Percentiles rank a stretch among this genome's conserved stretches.
Conservation (phyloP, 768 basidiomycete species). For the Termitomyces sp. region DNA sequence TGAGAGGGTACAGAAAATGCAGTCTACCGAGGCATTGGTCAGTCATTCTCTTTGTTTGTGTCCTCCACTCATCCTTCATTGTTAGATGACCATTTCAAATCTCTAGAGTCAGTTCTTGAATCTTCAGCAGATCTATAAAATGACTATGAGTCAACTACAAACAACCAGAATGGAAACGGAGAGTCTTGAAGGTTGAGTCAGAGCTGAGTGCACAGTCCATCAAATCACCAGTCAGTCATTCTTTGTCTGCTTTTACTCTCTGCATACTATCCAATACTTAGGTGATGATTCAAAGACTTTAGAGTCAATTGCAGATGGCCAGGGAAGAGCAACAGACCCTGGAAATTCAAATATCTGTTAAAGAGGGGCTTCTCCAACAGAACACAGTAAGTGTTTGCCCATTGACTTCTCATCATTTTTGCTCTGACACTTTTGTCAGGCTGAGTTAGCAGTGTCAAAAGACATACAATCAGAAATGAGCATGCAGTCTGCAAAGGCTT, state of each 20-base stretch:
- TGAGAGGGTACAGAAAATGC: background rate
- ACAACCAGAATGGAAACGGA: too few relatives aligned
- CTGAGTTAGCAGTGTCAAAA: background rate
- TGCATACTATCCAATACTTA: too few relatives aligned
- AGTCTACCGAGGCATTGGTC: background rate
- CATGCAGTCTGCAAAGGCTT: background rate
- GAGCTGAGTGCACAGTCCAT: too few relatives aligned
- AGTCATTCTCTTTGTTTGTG: background rate
- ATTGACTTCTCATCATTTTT: background rate
- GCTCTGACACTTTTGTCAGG: background rate
- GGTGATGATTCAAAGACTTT: background rate
- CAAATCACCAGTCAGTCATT: too few relatives aligned
- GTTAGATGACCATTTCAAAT: background rate
- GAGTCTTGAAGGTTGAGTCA: too few relatives aligned
- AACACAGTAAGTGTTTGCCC: background rate
- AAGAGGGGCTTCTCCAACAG: background rate
- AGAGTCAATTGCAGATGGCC: background rate
- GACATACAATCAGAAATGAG: background rate
- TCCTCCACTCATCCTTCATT: background rate
- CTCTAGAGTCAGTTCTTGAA: background rate
- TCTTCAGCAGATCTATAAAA: too few relatives aligned
- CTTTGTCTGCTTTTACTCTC: too few relatives aligned
- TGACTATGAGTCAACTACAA: too few relatives aligned
- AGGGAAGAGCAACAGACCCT: background rate
- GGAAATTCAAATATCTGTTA: background rate